Evolutionary conservation across 1,284 basidiomycete species (phyloP).

Genomic region (Salmacisia buchloeana): DNA sequence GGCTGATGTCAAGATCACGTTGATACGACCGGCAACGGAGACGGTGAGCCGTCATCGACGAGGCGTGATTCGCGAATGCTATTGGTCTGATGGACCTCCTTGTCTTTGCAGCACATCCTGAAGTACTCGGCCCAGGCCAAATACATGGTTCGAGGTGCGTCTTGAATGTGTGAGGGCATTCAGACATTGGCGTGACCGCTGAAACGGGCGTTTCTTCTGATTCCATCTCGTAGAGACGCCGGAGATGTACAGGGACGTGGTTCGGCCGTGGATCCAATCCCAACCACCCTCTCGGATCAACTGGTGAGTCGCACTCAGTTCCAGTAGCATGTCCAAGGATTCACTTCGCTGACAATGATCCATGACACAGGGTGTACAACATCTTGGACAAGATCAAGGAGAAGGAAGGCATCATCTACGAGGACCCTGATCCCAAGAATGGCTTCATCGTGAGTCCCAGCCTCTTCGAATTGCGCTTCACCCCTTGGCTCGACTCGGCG

Average conservation of each 20-base stretch:
- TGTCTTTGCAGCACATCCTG: constrained; percentile 43
- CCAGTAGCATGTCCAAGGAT: too few relatives aligned
- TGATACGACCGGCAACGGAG: constrained; percentile 38
- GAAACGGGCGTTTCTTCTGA: background rate
- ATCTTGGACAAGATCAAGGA: constrained; percentile 77
- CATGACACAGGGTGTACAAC: constrained; percentile 68
- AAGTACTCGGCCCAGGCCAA: constrained; percentile 74
- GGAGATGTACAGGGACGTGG: constrained; percentile 32
- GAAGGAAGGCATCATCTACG: constrained; percentile 67
- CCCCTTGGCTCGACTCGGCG: background rate
- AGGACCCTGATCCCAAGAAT: constrained; percentile 56
- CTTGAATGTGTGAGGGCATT: too few relatives aligned
- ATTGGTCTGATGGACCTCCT: background rate
- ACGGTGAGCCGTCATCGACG: constrained; percentile 13
- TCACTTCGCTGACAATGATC: background rate
- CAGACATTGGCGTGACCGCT: background rate
- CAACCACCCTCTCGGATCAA: constrained; percentile 56
- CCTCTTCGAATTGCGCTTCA: background rate
- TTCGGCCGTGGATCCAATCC: constrained; percentile 40
- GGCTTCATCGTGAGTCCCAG: constrained; percentile 61
- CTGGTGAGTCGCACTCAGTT: constrained; percentile 60
- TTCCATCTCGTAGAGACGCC: constrained; percentile 30
- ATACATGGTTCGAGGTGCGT: constrained; percentile 64
- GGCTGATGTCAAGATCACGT: constrained; percentile 39
- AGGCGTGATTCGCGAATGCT: background rate